These are phyloP conservation scores for Saccharomycopsis sp. DNA, from an alignment of 805 yeast genomes.

Conservation along the genomic window DNA sequence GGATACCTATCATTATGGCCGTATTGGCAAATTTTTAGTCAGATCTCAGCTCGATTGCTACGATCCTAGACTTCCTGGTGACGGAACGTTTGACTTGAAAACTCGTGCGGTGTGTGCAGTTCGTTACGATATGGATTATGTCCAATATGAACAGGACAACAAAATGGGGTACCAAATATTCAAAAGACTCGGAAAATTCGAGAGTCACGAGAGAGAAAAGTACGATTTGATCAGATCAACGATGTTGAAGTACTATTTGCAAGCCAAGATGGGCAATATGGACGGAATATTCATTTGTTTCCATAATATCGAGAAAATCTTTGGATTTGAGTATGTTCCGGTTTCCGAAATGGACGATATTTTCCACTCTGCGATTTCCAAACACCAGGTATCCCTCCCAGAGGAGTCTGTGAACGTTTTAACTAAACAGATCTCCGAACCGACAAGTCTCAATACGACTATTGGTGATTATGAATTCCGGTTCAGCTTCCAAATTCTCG, in stretches of 20 bases:
- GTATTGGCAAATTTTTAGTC: conserved; percentile 61
- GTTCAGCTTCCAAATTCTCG: conserved; percentile 48
- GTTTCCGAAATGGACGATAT: conserved; percentile 62
- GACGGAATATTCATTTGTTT: conserved; percentile 92
- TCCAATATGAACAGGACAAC: conserved; percentile 34
- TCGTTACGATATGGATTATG: conserved; percentile 65
- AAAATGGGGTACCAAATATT: conserved; percentile 61
- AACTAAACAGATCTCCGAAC: conserved; percentile 5
- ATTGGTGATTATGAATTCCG: conserved; percentile 68
- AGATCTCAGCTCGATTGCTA: conserved; percentile 88
- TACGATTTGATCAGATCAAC: conserved; percentile 70
- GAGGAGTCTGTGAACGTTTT: conserved; percentile 4
- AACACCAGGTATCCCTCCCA: not conserved
- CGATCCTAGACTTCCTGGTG: conserved; percentile 73
- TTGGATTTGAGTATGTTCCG: conserved; percentile 89
- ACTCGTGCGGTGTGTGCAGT: conserved; percentile 88
- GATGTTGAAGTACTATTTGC: conserved; percentile 76
- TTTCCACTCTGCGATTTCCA: conserved; percentile 38
- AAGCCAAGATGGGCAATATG: conserved; percentile 94
- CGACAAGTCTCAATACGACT: conserved; percentile 31
- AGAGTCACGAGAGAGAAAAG: conserved; percentile 78
- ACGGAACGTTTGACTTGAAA: conserved; percentile 87
- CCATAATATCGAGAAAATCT: conserved; percentile 72
- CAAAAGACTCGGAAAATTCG: conserved; percentile 55
- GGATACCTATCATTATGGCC: conserved; percentile 65